phyloP scores from a whole-genome alignment of 495 filamentous ascomycete species.

The Neurospora pannonica region DNA sequence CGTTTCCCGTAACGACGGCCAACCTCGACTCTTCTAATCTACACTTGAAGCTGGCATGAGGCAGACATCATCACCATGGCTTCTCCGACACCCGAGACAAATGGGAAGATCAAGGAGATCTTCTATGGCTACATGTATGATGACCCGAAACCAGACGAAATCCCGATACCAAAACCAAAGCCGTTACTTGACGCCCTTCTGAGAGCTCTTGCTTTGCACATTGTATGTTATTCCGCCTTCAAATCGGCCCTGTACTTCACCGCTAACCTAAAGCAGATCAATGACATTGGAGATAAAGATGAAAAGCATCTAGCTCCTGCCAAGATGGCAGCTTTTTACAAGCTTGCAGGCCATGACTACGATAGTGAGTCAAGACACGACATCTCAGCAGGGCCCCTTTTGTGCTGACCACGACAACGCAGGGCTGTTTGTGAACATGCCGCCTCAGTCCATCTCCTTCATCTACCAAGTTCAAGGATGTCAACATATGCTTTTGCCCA shows the following conservation, averaged over 20 bases:
- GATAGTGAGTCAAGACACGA: slow-evolving; percentile 44
- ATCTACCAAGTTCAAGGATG: slow-evolving; percentile 91
- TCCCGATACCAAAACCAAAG: slow-evolving; percentile 61
- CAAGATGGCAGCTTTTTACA: slow-evolving; percentile 85
- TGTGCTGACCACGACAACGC: slow-evolving; percentile 1
- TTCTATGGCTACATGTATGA: slow-evolving; percentile 85
- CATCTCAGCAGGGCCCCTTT: background rate
- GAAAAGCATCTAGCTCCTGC: slow-evolving; percentile 60
- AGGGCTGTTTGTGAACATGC: slow-evolving; percentile 72
- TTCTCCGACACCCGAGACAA: slow-evolving; percentile 7
- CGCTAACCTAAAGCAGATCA: slow-evolving; percentile 32
- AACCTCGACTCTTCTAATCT: background rate
- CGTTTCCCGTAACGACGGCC: background rate
- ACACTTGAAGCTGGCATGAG: background rate
- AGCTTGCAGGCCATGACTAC: slow-evolving; percentile 78
- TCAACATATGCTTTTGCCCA: slow-evolving; percentile 61
- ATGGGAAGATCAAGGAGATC: slow-evolving; percentile 18
- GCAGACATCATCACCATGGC: slow-evolving; percentile 10
- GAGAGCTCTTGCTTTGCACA: slow-evolving; percentile 65
- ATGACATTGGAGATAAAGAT: slow-evolving; percentile 55
- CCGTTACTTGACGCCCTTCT: slow-evolving; percentile 69
- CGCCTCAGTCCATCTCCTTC: slow-evolving; percentile 64
- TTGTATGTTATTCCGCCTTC: slow-evolving; percentile 49
- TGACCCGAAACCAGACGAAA: slow-evolving; percentile 17
- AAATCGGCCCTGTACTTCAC: background rate